Evolutionary conservation across 495 filamentous ascomycete species (phyloP).

Genomic region (Penicillium malachiteum): DNA sequence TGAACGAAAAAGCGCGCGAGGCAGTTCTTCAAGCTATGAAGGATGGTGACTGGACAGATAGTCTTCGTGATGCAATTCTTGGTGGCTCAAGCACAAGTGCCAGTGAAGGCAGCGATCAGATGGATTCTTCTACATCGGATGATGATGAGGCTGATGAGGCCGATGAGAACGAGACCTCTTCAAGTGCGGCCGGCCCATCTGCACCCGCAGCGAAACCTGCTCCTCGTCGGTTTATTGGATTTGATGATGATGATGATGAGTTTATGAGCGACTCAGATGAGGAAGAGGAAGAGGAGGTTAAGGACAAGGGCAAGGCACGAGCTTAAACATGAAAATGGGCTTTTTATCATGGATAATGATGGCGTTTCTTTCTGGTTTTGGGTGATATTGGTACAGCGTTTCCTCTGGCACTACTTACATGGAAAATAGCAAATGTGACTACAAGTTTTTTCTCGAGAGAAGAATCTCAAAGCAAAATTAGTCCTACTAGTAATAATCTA

Average conservation of each 20-base stretch:
- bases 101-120: slow-evolving; percentile 46
- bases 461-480: no score
- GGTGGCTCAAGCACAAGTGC: slow-evolving; percentile 50
- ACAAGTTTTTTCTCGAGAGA: not conserved
- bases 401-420: not conserved
- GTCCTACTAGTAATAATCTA: no score
- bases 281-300: slow-evolving; percentile 38
- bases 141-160: slow-evolving; percentile 44
- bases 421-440: not conserved
- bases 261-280: slow-evolving; percentile 80
- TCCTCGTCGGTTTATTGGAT: slow-evolving; percentile 68
- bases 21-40: slow-evolving; percentile 78
- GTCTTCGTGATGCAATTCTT: slow-evolving; percentile 41
- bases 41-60: slow-evolving; percentile 54
- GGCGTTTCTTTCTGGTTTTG: slow-evolving; percentile 13
- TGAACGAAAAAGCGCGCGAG: slow-evolving; percentile 75
- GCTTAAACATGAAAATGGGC: slow-evolving; percentile 22
- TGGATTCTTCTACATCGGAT: slow-evolving; percentile 40
- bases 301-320: slow-evolving; percentile 44
- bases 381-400: not conserved
- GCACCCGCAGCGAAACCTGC: slow-evolving; percentile 24
- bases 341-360: slow-evolving; percentile 17
- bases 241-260: slow-evolving; percentile 90
- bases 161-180: slow-evolving; percentile 30
- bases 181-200: slow-evolving; percentile 27